Evolutionary conservation across 768 basidiomycete species (phyloP).

Genomic region (Lenzites betulinus): DNA sequence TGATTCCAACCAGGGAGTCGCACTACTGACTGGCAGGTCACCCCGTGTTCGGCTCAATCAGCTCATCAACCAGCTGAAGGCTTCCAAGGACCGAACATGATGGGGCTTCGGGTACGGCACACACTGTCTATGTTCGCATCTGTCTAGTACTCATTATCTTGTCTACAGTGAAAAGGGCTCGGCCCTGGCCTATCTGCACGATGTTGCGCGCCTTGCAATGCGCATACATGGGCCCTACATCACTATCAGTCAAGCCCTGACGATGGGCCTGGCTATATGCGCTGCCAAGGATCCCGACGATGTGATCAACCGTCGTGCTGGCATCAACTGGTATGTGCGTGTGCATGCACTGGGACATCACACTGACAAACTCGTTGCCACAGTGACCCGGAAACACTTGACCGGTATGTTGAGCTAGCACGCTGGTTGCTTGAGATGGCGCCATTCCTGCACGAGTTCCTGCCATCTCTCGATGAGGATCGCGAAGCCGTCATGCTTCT

Average conservation of each 20-base stretch:
- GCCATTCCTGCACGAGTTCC: neutral
- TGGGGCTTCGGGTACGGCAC: too few relatives aligned
- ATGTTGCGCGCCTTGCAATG: neutral
- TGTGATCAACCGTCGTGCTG: neutral
- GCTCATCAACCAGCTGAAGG: too few relatives aligned
- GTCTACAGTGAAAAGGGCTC: neutral
- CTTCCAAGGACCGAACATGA: too few relatives aligned
- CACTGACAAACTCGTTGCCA: neutral
- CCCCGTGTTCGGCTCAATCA: too few relatives aligned
- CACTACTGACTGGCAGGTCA: too few relatives aligned
- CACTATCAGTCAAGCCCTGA: neutral
- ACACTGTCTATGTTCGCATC: neutral
- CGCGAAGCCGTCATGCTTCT: neutral
- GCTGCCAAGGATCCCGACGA: neutral
- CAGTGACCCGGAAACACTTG: neutral
- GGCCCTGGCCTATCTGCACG: neutral
- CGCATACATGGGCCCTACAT: neutral
- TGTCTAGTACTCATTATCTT: neutral
- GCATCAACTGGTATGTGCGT: neutral
- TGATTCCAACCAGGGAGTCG: too few relatives aligned
- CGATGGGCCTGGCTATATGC: neutral
- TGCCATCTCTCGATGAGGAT: neutral
- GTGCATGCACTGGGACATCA: neutral
- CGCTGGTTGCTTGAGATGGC: neutral
- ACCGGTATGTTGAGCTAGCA: neutral